Base-by-base conservation (phyloP, 257 asterid genomes). In the Henckelia pumila region DNA sequence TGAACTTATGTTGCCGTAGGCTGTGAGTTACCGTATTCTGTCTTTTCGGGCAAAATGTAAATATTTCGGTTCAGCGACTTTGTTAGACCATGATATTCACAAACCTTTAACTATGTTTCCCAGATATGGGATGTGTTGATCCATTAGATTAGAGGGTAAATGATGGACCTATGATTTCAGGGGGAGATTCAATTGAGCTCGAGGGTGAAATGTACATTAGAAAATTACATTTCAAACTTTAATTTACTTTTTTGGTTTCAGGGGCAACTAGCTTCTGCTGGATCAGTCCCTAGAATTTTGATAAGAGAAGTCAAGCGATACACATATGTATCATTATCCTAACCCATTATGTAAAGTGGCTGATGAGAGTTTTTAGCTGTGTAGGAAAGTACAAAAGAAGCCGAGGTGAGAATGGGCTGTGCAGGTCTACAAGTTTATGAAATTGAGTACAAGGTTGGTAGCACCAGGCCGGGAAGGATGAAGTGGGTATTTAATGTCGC, bases 401-500 rank as follows among this genome's bases (percentile, higher is more conserved):
- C 91, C 22, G 88, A 86, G 83, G 94, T 93, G 81, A 86, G 99
- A 80, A 53, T 63, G 4, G 86, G 89, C 20, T 33, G 64, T 13
- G 81, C 58, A 60, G 97, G 96, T 24, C 76, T 85, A 74, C 90
- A 79, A 81, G 95, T 93, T 29, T 93, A 88, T 20, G 99, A 93
- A 82, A 81, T 93, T 75, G 99, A 93, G 71, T 93, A 93, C 84
- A 86, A 73, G 79, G 66, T 93, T 21, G 99, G 90, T 72, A 93
- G 99, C 85, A 83, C 88, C 20, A 78, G 97, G n/a, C n/a, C n/a
- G 61, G 97, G 97, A 64, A 97, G 97, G 65, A 77, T 71, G 77
- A 93, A 93, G 84, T 84, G 96, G 80, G 84, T 93, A 5, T 84
- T 93, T 76, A 77, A 96, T 61, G 96, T 95, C 68, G 97, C 99